Percentiles rank a stretch among this genome's conserved stretches.
phyloP scores from a whole-genome alignment of 768 basidiomycete species.

The Leucosporidium scottii region DNA sequence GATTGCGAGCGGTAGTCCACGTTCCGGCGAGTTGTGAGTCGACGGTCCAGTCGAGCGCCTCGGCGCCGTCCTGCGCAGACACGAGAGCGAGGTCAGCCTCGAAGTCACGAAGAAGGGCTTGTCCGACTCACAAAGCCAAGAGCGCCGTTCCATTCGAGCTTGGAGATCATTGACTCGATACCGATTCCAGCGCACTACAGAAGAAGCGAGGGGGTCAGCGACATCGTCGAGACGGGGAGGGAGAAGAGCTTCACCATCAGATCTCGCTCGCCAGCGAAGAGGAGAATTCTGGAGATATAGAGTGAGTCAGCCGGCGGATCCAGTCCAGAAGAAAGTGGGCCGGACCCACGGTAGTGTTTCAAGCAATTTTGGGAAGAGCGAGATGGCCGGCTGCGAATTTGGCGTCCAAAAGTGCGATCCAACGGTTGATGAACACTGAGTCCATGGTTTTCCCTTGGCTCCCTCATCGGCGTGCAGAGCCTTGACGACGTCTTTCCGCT shows the following conservation, averaged over 20 bases:
- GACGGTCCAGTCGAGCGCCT: constrained; percentile 50
- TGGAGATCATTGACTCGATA: constrained; percentile 72
- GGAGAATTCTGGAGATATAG: constrained; percentile 54
- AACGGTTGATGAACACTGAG: constrained; percentile 70
- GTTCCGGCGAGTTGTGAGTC: constrained; percentile 71
- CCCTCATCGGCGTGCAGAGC: constrained; percentile 66
- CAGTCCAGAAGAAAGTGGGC: too few species aligned
- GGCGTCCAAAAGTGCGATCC: constrained; percentile 55
- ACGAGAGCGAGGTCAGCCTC: neutral
- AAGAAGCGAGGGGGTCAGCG: too few species aligned
- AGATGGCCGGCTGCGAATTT: constrained; percentile 63
- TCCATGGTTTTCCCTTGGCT: constrained; percentile 61
- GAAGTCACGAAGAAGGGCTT: neutral
- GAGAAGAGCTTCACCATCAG: constrained; percentile 49
- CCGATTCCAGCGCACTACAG: constrained; percentile 77
- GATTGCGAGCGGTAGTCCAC: constrained; percentile 80
- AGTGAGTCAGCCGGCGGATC: too few species aligned
- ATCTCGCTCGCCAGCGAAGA: constrained; percentile 93
- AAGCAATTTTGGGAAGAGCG: constrained; percentile 68
- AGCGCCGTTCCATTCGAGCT: constrained; percentile 78
- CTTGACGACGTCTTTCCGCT: constrained; percentile 71
- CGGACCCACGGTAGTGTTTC: constrained; percentile 44
- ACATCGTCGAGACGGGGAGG: too few species aligned
- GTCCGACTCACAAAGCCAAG: constrained; percentile 58
- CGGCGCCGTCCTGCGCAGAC: constrained; percentile 36